A percentile compares a stretch with the other conserved stretches of the same genome.
Evolutionary conservation across 805 yeast genomes (phyloP).

Genomic region (Nematodospora valgi): DNA sequence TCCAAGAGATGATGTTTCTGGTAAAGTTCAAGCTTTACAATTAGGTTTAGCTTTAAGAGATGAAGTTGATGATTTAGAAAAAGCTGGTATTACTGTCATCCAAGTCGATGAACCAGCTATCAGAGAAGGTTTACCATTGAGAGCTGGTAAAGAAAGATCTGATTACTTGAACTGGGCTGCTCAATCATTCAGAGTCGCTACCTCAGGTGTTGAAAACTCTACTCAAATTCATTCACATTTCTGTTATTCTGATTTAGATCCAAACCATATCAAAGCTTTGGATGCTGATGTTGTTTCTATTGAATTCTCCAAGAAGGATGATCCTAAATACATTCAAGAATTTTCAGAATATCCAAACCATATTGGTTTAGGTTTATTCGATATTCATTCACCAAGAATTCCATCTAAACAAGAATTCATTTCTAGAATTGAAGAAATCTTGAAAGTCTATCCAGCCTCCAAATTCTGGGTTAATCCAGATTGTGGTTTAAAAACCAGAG

Average conservation of each 20-base stretch:
- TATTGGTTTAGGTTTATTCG: slow-evolving; percentile 98
- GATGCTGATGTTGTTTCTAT: slow-evolving; percentile 99
- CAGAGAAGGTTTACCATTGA: slow-evolving; percentile 99
- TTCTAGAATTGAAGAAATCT: slow-evolving; percentile 87
- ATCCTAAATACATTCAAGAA: slow-evolving; percentile 96
- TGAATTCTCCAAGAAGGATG: slow-evolving; percentile 99
- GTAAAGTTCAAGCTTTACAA: slow-evolving; percentile 92
- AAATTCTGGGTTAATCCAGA: slow-evolving; percentile 99
- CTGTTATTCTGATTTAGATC: slow-evolving; percentile 99
- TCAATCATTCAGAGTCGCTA: slow-evolving; percentile 98
- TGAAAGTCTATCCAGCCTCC: slow-evolving; percentile 95
- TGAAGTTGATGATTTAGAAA: slow-evolving; percentile 97
- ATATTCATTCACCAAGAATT: slow-evolving; percentile 99
- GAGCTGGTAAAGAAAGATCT: slow-evolving; percentile 95
- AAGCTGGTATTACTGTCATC: slow-evolving; percentile 95
- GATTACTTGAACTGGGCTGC: slow-evolving; percentile 99
- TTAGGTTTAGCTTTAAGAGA: slow-evolving; percentile 97
- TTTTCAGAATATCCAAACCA: slow-evolving; percentile 99
- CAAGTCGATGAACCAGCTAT: slow-evolving; percentile 99
- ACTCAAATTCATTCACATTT: slow-evolving; percentile 99
- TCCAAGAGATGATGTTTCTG: slow-evolving; percentile 98
- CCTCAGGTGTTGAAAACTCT: slow-evolving; percentile 91
- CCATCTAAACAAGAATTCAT: slow-evolving; percentile 97
- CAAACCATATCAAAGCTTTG: slow-evolving; percentile 98
- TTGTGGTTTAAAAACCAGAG: slow-evolving; percentile 99